Evolutionary conservation across 768 basidiomycete genomes (phyloP), one percentile per base, ranked within the genome.

Genomic region (Boletales sp.): DNA sequence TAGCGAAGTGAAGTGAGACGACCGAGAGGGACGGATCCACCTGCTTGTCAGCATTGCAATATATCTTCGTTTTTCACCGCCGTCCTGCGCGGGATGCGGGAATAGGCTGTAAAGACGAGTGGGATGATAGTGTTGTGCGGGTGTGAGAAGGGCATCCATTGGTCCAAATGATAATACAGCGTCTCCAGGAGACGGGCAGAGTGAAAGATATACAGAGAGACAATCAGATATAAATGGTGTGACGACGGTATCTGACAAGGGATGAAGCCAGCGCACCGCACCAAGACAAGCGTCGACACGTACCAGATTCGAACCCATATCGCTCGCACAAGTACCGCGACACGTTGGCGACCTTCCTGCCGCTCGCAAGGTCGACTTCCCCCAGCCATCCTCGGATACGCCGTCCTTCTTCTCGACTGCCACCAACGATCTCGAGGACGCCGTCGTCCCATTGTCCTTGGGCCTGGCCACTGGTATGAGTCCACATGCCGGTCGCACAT

Each of bases 71-170:
- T 86, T 85, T 64, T 90, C 90, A 39, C 73, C 76, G 2, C 80
- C 60, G 51, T 87, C 87, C 65, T 91, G 89, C 4, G 86, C 88
- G 33, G 90, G 90, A 62, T 93, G 90, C 9, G 89, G 90, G 61
- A 76, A 81, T 58, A 91, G 67, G 59, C 72, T 82, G 72, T 87
- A 90, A 44, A 88, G 73, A 15, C 87, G 81, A 42, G 84, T 86
- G 48, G 89, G 84, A 55, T 83, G 71, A 66, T 84, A 89, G 60
- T 86, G 82, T 58, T 81, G 80, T 34, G 89, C 86, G 3, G 89
- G 83, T 14, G 86, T 79, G 59, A 91, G 75, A 57, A 93, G 71
- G 44, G 77, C 73, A 67, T 93, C 90, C 79, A 88, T 87, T 8
- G 87, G 84, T 45, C 88, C 88, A 64, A 92, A 87, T 25, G 83